Evolutionary conservation across 495 filamentous ascomycete genomes (phyloP).

Genomic region (Elaphomyces granulatus): DNA sequence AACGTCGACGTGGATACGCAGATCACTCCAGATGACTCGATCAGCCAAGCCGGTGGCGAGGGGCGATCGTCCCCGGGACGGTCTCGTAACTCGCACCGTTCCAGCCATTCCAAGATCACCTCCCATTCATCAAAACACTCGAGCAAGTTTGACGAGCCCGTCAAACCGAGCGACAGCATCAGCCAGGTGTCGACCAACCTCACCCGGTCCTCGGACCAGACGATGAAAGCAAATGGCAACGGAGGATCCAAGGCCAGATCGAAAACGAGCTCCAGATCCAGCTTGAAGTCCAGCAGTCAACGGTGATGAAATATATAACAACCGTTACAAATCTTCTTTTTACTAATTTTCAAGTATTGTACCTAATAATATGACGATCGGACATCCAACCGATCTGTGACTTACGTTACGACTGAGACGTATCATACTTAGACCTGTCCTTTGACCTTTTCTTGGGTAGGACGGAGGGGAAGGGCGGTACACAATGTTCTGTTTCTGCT

Average conservation of each 20-base stretch:
- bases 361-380: no score
- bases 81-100: constrained; percentile 17
- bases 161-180: constrained; percentile 52
- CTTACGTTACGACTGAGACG: no score
- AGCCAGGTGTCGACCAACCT: constrained; percentile 41
- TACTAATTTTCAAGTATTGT: no score
- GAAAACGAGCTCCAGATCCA: constrained; percentile 15
- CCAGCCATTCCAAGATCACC: constrained; percentile 16
- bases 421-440: no score
- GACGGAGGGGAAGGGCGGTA: no score
- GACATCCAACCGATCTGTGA: no score
- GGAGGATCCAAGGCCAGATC: constrained; percentile 13
- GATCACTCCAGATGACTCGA: constrained; percentile 25
- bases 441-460: no score
- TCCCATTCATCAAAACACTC: constrained; percentile 18
- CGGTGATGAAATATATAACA: no score
- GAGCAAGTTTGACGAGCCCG: constrained; percentile 24
- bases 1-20: not conserved
- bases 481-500: no score
- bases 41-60: constrained; percentile 20
- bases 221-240: constrained; percentile 17
- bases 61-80: constrained; percentile 1
- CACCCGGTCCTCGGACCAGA: constrained; percentile 24
- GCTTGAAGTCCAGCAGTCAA: not conserved
- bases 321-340: no score